phyloP scores from a whole-genome alignment of 768 basidiomycete genomes.

The Amanita fuliginea region DNA sequence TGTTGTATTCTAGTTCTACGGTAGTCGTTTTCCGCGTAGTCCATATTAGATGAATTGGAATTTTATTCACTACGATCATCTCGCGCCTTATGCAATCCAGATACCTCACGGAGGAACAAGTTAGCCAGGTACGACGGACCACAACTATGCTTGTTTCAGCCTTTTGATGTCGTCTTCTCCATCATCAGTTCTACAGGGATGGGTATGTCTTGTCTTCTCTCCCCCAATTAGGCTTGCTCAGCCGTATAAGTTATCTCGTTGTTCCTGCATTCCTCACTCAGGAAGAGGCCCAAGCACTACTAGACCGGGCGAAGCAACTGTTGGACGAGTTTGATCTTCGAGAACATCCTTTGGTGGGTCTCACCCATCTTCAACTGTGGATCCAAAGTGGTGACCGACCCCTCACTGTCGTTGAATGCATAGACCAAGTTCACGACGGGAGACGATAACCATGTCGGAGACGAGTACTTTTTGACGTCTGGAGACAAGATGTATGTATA shows the following conservation, averaged over 20 bases:
- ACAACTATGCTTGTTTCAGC: too few species aligned
- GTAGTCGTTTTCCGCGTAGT: too few species aligned
- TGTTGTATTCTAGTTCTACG: neutral
- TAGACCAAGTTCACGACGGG: constrained; percentile 88
- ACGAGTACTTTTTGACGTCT: constrained; percentile 86
- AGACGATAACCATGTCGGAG: constrained; percentile 71
- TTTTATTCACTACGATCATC: too few species aligned
- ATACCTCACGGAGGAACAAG: constrained; percentile 7
- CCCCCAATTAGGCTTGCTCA: neutral
- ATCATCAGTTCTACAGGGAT: constrained; percentile 44
- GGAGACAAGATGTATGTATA: constrained; percentile 73
- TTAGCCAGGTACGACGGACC: constrained; percentile 3
- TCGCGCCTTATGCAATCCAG: neutral
- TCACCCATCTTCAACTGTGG: neutral
- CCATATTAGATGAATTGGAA: too few species aligned
- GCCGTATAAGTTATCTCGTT: constrained; percentile 55
- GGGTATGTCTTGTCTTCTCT: constrained; percentile 27
- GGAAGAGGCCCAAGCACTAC: constrained; percentile 49
- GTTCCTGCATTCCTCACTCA: constrained; percentile 59
- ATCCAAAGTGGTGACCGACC: neutral
- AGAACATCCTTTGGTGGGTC: constrained; percentile 65
- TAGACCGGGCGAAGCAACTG: constrained; percentile 62
- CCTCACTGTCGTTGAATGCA: neutral
- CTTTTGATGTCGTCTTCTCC: neutral
- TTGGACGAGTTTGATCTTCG: constrained; percentile 69